Evolutionary conservation across 202 grass and related monocot genomes (phyloP).

Genomic region (Saccharum hybrid): DNA sequence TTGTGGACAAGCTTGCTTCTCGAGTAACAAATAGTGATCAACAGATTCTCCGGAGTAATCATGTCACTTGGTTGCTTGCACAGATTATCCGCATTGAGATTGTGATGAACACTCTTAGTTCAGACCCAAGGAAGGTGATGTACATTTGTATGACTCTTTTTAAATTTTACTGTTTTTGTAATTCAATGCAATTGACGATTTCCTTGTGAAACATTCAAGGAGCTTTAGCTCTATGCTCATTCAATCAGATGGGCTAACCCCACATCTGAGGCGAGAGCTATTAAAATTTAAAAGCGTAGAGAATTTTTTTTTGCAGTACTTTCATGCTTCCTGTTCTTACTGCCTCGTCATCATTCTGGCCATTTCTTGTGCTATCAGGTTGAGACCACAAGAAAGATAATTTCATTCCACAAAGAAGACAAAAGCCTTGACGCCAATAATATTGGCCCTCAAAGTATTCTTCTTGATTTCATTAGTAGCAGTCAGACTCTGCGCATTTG

Average conservation of each 20-base stretch:
- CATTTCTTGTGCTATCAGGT: constrained; percentile 65
- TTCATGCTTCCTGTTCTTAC: constrained; percentile 26
- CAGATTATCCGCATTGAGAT: constrained; percentile 97
- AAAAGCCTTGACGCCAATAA: constrained; percentile 80
- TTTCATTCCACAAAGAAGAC: constrained; percentile 99
- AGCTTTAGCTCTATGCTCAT: constrained; percentile 4
- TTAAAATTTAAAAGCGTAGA: constrained; percentile 25
- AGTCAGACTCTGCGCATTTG: constrained; percentile 97
- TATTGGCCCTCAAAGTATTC: constrained; percentile 85
- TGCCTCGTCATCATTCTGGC: constrained; percentile 6
- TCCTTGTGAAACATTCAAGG: constrained; percentile 21
- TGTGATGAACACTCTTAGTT: constrained; percentile 82
- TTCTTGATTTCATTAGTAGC: constrained; percentile 97
- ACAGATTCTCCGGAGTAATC: constrained; percentile 90
- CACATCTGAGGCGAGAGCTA: constrained; percentile 26
- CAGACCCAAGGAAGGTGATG: constrained; percentile 87
- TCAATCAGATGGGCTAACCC: constrained; percentile 29
- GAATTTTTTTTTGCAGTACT: neutral
- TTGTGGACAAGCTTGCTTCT: constrained; percentile 91
- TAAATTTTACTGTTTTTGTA: neutral
- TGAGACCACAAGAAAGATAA: constrained; percentile 95
- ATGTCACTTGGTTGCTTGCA: constrained; percentile 95
- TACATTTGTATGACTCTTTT: constrained; percentile 14
- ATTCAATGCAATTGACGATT: constrained; percentile 24
- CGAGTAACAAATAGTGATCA: constrained; percentile 75